Evolutionary conservation across 495 filamentous ascomycete species (phyloP).

Genomic region (Parathielavia hyrcaniae): DNA sequence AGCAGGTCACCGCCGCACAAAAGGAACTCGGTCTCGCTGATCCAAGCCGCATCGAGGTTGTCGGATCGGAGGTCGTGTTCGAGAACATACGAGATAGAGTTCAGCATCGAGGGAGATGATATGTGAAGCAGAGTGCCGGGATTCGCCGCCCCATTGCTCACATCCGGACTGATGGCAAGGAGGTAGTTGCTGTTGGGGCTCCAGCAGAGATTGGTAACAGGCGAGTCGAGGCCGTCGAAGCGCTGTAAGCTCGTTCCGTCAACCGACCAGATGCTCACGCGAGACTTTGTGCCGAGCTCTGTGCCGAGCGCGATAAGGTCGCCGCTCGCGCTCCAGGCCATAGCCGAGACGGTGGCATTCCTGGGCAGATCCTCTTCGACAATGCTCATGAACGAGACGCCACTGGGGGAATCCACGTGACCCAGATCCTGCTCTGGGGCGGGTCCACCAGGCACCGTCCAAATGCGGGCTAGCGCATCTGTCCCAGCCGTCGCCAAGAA

Average conservation of each 20-base stretch:
- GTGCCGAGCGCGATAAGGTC: slow-evolving; percentile 63
- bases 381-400: slow-evolving; percentile 35
- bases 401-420: slow-evolving; percentile 42
- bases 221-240: slow-evolving; percentile 44
- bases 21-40: slow-evolving; percentile 50
- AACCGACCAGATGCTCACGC: slow-evolving; percentile 61
- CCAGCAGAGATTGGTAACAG: slow-evolving; percentile 56
- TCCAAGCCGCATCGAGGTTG: slow-evolving; percentile 56
- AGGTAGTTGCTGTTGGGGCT: slow-evolving; percentile 49
- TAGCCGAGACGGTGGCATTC: slow-evolving; percentile 50
- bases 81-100: slow-evolving; percentile 39
- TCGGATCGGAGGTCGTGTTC: slow-evolving; percentile 42
- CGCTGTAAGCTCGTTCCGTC: slow-evolving; percentile 48
- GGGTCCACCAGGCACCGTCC: slow-evolving; percentile 58
- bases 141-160: slow-evolving; percentile 29
- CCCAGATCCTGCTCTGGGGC: slow-evolving; percentile 39
- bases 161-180: slow-evolving; percentile 49
- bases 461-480: slow-evolving; percentile 73
- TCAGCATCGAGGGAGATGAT: slow-evolving; percentile 38
- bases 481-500: slow-evolving; percentile 67
- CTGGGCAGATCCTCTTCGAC: slow-evolving; percentile 43
- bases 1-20: slow-evolving; percentile 53
- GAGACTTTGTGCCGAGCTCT: slow-evolving; percentile 54
- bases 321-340: slow-evolving; percentile 68
- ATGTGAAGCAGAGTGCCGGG: slow-evolving; percentile 46